phyloP scores from a whole-genome alignment of 1,284 basidiomycete species.

The Papiliotrema nemorosa region DNA sequence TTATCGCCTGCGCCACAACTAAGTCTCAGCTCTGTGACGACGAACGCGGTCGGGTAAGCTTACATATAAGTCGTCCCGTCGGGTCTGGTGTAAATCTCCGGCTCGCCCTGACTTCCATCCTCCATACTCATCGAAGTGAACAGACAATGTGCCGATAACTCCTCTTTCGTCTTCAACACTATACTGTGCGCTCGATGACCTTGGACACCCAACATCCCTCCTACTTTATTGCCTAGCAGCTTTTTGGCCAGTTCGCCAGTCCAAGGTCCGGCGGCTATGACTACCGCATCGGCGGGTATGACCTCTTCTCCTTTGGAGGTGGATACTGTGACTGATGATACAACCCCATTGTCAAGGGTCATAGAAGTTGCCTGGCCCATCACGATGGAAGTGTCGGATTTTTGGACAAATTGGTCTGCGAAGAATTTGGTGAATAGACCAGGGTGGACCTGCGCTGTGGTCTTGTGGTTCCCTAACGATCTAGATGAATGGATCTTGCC shows the following conservation, averaged over 20 bases:
- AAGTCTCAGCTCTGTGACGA: slow-evolving; percentile 2
- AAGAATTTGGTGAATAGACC: slow-evolving; percentile 68
- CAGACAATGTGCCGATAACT: slow-evolving; percentile 47
- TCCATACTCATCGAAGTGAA: slow-evolving; percentile 57
- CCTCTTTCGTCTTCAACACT: slow-evolving; percentile 46
- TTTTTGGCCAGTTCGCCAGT: slow-evolving; percentile 59
- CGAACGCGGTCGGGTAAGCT: slow-evolving; percentile 7
- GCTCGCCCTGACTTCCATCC: slow-evolving; percentile 48
- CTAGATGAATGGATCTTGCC: slow-evolving; percentile 35
- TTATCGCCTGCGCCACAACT: slow-evolving; percentile 48
- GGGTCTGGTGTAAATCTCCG: slow-evolving; percentile 53
- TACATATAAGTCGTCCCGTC: slow-evolving; percentile 50
- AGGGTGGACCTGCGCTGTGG: slow-evolving; percentile 47
- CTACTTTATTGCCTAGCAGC: slow-evolving; percentile 53
- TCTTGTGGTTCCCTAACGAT: slow-evolving; percentile 33
- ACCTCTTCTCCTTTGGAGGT: slow-evolving; percentile 38
- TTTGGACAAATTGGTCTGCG: slow-evolving; percentile 52
- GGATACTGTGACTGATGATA: background rate
- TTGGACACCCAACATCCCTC: slow-evolving; percentile 41
- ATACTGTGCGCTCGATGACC: slow-evolving; percentile 55
- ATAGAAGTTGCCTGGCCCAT: slow-evolving; percentile 30
- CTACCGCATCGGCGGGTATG: slow-evolving; percentile 53
- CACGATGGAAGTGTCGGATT: slow-evolving; percentile 32
- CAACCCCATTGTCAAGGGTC: background rate
- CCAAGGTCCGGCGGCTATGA: slow-evolving; percentile 85